phyloP scores from a whole-genome alignment of 441 rosid species.

The Breynia disticha region DNA sequence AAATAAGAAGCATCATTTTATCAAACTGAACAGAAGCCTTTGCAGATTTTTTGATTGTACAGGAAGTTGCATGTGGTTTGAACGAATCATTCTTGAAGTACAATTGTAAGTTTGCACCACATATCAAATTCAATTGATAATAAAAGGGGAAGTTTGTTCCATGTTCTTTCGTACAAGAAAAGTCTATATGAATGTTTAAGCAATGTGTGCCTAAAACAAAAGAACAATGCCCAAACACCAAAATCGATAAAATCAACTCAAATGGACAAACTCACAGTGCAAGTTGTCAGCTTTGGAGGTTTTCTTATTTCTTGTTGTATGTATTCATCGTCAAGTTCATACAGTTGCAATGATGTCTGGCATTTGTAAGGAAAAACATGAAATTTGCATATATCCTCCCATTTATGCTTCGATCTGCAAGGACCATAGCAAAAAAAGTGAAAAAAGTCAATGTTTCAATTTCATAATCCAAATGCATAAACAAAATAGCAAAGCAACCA shows the following conservation, averaged over 20 bases:
- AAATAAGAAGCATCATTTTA: too few relatives aligned
- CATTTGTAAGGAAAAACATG: conserved; percentile 69
- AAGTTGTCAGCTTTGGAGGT: conserved; percentile 55
- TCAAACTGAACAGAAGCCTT: too few relatives aligned
- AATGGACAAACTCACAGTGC: conserved; percentile 51
- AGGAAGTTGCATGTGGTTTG: too few relatives aligned
- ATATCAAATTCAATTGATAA: too few relatives aligned
- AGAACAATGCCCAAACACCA: background rate
- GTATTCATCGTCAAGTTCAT: conserved; percentile 84
- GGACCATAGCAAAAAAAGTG: conserved; percentile 1
- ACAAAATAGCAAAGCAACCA: background rate
- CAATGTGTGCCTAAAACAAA: too few relatives aligned
- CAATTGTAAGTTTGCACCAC: too few relatives aligned
- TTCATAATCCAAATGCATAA: conserved; percentile 6
- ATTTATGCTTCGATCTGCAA: conserved; percentile 50
- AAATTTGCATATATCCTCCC: conserved; percentile 87
- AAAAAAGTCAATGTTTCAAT: background rate
- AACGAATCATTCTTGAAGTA: too few relatives aligned
- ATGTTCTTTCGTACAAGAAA: too few relatives aligned
- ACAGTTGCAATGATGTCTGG: conserved; percentile 68
- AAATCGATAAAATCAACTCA: background rate
- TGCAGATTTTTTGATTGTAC: too few relatives aligned
- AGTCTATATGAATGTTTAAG: too few relatives aligned
- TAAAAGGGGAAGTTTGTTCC: too few relatives aligned
- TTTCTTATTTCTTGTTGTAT: conserved; percentile 84